Evolutionary conservation across 352 stramenopile species (phyloP), one percentile per base, ranked within the genome.

Genomic region (Globisporangium viniferum): DNA sequence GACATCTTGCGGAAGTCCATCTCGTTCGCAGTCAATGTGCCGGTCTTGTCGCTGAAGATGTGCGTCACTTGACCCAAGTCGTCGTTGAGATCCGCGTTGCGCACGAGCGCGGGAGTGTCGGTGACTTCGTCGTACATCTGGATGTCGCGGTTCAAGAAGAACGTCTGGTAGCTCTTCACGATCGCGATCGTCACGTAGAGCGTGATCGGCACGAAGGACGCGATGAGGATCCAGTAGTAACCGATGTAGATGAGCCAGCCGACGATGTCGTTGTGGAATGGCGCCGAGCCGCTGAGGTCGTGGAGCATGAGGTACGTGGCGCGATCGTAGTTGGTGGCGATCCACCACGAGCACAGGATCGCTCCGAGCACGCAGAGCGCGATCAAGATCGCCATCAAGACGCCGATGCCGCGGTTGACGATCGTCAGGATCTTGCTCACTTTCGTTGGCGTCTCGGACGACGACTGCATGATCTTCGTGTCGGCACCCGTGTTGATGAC

Each of bases 1-100:
- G 82, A 91, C 83, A 96, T 92, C 67, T 95, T 95, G 57, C 89
- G 84, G 59, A 94, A 95, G 59, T 94, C 86, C 89, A 96, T 95
- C 66, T 93, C 86, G 72, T 95, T 96, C 3, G 86, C 86, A 22
- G 89, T 96, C 15, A 95, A 68, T 9, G 89, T 95, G 29, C 88
- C 86, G 0, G 88, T 95, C 59, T 96, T 96, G 72, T 95, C 88
- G 54, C 84, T 92, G 70, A 96, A 96, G 59, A 95, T 92, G 74
- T 94, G 86, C 9, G 87, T 93, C n/a, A 96, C 81, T 58, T 96
- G 89, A 7, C 89, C 89, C 9, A 96, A 69, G 27, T 96, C 85
- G 51, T 96, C 88, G 62, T 95, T 96, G 27, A 96, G 59, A 64
- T 96, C 88, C 1, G 88, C 85, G 48, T 94, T 95, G 7, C 88